Evolutionary conservation across 345 rosid species (phyloP).

Genomic region (Sapria himalayana): DNA sequence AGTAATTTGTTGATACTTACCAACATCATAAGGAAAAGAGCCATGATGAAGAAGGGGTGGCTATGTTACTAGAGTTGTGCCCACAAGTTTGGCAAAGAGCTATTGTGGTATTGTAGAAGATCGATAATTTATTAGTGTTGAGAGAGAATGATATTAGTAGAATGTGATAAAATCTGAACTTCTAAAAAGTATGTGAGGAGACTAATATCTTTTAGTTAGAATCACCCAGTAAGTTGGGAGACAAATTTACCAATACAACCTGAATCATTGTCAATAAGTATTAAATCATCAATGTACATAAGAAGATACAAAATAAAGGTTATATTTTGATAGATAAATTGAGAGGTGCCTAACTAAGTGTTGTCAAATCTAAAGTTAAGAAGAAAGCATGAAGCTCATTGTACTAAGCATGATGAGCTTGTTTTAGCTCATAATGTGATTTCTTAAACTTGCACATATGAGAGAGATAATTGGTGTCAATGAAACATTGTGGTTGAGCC

Average conservation of each 20-base stretch:
- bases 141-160: too few species aligned
- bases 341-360: neutral
- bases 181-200: neutral
- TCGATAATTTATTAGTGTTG: neutral
- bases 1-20: neutral
- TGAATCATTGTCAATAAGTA: neutral
- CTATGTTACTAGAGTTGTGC: neutral
- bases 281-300: neutral
- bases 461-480: neutral
- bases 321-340: neutral
- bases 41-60: neutral
- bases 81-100: neutral
- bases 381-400: neutral
- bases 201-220: neutral
- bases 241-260: neutral
- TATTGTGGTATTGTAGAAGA: neutral
- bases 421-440: neutral
- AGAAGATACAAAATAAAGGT: neutral
- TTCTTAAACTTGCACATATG: neutral
- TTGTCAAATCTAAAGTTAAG: neutral
- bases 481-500: neutral
- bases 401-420: neutral
- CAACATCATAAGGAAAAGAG: neutral
- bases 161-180: neutral
- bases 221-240: neutral